phyloP scores from a whole-genome alignment of 2,329 filamentous ascomycete species.

The Cladosporium halotolerans region DNA sequence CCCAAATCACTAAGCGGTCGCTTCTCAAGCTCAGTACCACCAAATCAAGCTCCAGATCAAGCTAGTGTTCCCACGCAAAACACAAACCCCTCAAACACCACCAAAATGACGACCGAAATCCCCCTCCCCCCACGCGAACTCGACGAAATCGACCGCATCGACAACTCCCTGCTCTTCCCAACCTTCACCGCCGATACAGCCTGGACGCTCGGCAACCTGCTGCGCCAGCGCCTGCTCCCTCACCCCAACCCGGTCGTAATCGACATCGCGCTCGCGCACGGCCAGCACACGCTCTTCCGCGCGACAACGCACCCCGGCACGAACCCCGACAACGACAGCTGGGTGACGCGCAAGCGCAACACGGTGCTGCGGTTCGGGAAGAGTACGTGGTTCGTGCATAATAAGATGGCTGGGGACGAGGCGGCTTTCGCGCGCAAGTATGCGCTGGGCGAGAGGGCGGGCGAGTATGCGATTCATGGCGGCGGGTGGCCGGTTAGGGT shows the following conservation, averaged over 20 bases:
- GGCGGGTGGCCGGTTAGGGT: slow-evolving; percentile 70
- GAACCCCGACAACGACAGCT: slow-evolving; percentile 51
- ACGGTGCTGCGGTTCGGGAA: slow-evolving; percentile 66
- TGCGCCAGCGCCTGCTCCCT: slow-evolving; percentile 56
- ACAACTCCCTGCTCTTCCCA: slow-evolving; percentile 40
- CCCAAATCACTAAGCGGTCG: neutral
- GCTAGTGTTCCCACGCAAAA: neutral
- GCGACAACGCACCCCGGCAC: slow-evolving; percentile 60
- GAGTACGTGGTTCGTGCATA: slow-evolving; percentile 65
- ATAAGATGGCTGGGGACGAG: slow-evolving; percentile 62
- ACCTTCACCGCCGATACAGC: slow-evolving; percentile 60
- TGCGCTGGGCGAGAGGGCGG: slow-evolving; percentile 50
- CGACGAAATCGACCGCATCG: slow-evolving; percentile 35
- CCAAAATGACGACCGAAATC: slow-evolving; percentile 6
- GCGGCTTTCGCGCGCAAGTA: slow-evolving; percentile 58
- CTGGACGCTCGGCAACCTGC: slow-evolving; percentile 58
- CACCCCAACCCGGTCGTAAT: slow-evolving; percentile 54
- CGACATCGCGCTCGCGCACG: slow-evolving; percentile 56
- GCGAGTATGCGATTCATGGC: slow-evolving; percentile 69
- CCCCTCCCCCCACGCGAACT: slow-evolving; percentile 28
- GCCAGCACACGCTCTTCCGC: slow-evolving; percentile 56
- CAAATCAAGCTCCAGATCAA: neutral
- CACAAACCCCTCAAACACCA: neutral
- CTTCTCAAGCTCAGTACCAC: neutral
- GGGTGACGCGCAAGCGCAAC: slow-evolving; percentile 63